Evolutionary conservation across 176 grass and related monocot species (phyloP).

Genomic region (maize (Zea mays)): Zm-B73-REFERENCE-NAM-5.0 NC_050097.1:188639001-188639500

Average conservation of each 20-base stretch:
- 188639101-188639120: neutral
- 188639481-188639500: neutral
- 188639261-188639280: neutral
- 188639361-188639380: neutral
- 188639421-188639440: neutral
- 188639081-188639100: neutral
- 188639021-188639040: slow-evolving; percentile 32
- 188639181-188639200: slow-evolving; percentile 39
- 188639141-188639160: slow-evolving; percentile 31
- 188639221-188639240: neutral
- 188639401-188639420: neutral
- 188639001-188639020: slow-evolving; percentile 54
- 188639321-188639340: neutral
- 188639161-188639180: slow-evolving; percentile 7
- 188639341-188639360: neutral
- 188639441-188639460: neutral
- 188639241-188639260: neutral
- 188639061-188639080: slow-evolving; percentile 41
- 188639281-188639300: neutral
- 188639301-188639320: neutral
- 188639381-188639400: no score
- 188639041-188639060: slow-evolving; percentile 40
- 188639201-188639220: slow-evolving; percentile 30
- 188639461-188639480: neutral
- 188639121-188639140: slow-evolving; percentile 27